phyloP scores from a whole-genome alignment of 2,329 filamentous ascomycete genomes.

The Camillea tinctor region DNA sequence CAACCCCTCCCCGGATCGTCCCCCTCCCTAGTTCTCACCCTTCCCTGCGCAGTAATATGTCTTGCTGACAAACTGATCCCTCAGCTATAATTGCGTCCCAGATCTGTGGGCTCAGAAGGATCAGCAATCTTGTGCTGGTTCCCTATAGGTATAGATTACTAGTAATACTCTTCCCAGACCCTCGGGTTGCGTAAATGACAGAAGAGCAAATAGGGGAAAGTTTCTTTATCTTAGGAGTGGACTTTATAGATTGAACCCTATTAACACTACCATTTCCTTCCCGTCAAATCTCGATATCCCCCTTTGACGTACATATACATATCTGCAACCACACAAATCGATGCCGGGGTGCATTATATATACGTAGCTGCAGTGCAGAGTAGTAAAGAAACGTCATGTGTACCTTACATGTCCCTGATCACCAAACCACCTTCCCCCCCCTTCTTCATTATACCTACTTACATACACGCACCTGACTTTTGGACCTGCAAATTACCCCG shows the following conservation, averaged over 20 bases:
- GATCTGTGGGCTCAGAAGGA: not conserved
- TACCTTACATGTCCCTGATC: not conserved
- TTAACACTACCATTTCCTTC: not conserved
- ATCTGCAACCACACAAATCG: not conserved
- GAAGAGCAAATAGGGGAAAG: not conserved
- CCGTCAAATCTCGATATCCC: not conserved
- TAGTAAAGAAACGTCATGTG: not conserved
- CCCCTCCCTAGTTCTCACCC: not conserved
- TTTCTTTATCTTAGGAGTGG: not conserved
- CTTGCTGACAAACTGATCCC: not conserved
- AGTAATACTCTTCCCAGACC: not conserved
- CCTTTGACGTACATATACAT: not conserved
- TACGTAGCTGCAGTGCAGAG: not conserved
- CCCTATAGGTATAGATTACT: not conserved
- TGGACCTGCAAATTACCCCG: not conserved
- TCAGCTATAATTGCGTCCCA: not conserved
- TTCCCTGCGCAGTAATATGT: not conserved
- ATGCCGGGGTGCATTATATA: not conserved
- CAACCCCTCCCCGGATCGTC: not conserved
- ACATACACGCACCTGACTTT: too few species aligned
- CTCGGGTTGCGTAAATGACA: not conserved
- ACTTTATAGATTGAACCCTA: not conserved
- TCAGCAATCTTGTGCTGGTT: not conserved
- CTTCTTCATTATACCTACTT: not conserved
- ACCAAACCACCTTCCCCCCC: not conserved